These are phyloP conservation scores for Citrus medica DNA, from an alignment of 345 rosid genomes.

Conservation along the genomic window DNA sequence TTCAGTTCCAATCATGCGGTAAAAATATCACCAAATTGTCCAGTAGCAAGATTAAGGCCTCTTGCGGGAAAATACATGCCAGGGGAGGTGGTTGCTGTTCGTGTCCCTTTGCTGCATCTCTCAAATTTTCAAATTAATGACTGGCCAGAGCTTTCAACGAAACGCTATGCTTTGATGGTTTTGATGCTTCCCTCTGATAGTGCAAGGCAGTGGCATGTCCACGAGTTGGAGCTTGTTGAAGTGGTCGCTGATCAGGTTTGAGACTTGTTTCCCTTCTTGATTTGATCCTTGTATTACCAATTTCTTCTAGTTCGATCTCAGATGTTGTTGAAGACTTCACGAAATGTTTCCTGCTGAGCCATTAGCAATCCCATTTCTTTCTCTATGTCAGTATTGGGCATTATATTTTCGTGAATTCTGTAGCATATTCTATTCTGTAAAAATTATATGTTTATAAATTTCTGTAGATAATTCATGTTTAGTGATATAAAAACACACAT, in stretches of 20 bases:
- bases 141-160: slow-evolving; percentile 98
- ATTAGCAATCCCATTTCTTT: neutral
- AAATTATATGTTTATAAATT: neutral
- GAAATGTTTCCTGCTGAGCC: neutral
- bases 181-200: slow-evolving; percentile 98
- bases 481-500: neutral
- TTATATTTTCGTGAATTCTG: neutral
- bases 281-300: neutral
- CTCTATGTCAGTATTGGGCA: neutral
- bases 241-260: slow-evolving; percentile 97
- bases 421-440: neutral
- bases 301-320: neutral
- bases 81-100: slow-evolving; percentile 93
- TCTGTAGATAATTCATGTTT: neutral
- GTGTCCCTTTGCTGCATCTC: slow-evolving; percentile 96
- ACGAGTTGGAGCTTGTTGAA: slow-evolving; percentile 98
- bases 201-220: slow-evolving; percentile 98
- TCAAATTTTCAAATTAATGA: slow-evolving; percentile 94
- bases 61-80: slow-evolving; percentile 76
- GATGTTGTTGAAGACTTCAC: neutral
- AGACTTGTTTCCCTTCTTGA: neutral
- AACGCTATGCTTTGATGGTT: slow-evolving; percentile 93
- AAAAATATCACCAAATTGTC: slow-evolving; percentile 86
- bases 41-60: slow-evolving; percentile 83
- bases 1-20: slow-evolving; percentile 67